Base-by-base conservation (phyloP, 1,139 yeast genomes). In the Trichomonascaceae sp. region DNA sequence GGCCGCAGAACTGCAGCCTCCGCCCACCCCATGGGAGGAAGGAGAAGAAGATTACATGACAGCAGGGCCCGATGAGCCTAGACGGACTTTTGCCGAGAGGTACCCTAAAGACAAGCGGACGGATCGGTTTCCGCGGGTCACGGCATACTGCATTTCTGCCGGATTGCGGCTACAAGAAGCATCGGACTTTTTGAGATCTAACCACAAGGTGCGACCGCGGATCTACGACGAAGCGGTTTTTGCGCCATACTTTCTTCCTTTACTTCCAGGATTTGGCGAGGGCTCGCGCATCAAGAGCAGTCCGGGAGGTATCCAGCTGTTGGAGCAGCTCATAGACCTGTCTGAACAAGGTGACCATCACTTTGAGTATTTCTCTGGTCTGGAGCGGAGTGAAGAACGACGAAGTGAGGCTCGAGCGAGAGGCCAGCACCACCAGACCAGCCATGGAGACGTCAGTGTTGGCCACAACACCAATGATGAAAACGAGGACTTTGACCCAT, bases 331-430 rank as follows among this genome's bases (percentile, higher is more conserved):
- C 48, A 80, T 87, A 40, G 81, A 81, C 48, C 71, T 71, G 30
- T 74, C 82, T 32, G 96, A 85, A 54, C 85, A 76, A 50, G 68
- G 82, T 27, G 95, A 85, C 56, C 94, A 87, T 53, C 81, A 85
- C 52, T 85, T 76, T 51, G 96, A 85, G 49, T 87, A 82, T 51
- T 85, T 76, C 50, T 78, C 93, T 1, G 94, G 94, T 4, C 80
- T 44, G n/a, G 57, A 52, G 29, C 29, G 38, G 3, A 33, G 35
- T 5, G 71, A 74, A 1, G 79, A 73, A 42, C 78, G 25, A 9
- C 25, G 25, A 20, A 20, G n/a, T 9, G 8, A 8, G 8, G 31
- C 26, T n/a, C 31, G 26, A 16, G 17, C 11, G 16, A 30, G 26
- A 9, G 23, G 17, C 6, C 27, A 16, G 11, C 26, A 73, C 51